These are phyloP conservation scores for Taphrina betulina DNA, from an alignment of 1,139 yeast genomes.

Conservation along the genomic window DNA sequence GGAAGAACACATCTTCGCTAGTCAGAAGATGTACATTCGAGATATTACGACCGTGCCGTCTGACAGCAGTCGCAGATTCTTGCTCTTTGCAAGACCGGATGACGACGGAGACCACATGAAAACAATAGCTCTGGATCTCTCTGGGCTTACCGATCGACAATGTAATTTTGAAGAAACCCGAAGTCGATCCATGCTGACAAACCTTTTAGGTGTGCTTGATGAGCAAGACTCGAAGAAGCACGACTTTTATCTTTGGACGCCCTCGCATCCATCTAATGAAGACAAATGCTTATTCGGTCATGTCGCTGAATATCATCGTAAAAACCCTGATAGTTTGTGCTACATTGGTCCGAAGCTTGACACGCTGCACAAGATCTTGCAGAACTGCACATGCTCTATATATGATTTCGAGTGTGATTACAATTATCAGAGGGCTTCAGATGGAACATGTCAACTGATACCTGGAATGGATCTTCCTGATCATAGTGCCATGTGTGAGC, in stretches of 20 bases:
- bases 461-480: slow-evolving; percentile 68
- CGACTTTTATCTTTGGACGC: slow-evolving; percentile 84
- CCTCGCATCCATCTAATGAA: slow-evolving; percentile 60
- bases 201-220: slow-evolving; percentile 63
- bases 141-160: slow-evolving; percentile 50
- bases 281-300: slow-evolving; percentile 86
- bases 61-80: slow-evolving; percentile 77
- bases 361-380: slow-evolving; percentile 58
- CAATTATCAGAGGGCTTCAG: slow-evolving; percentile 66
- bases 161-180: slow-evolving; percentile 30
- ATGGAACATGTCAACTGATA: slow-evolving; percentile 84
- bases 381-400: slow-evolving; percentile 81
- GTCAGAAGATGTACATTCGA: slow-evolving; percentile 55
- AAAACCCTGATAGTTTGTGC: slow-evolving; percentile 66
- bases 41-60: slow-evolving; percentile 90
- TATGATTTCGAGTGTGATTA: slow-evolving; percentile 93
- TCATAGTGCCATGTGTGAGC: slow-evolving; percentile 62
- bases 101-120: slow-evolving; percentile 52
- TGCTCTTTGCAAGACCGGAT: slow-evolving; percentile 51
- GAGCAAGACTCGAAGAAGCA: slow-evolving; percentile 57
- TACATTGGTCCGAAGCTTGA: slow-evolving; percentile 68
- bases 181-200: slow-evolving; percentile 42
- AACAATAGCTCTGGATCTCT: slow-evolving; percentile 59
- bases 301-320: slow-evolving; percentile 71
- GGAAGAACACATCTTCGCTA: slow-evolving; percentile 63